Evolutionary conservation across 2,329 filamentous ascomycete genomes (phyloP), one percentile per base, ranked within the genome.

Genomic region (Calonectria ilicicola): DNA sequence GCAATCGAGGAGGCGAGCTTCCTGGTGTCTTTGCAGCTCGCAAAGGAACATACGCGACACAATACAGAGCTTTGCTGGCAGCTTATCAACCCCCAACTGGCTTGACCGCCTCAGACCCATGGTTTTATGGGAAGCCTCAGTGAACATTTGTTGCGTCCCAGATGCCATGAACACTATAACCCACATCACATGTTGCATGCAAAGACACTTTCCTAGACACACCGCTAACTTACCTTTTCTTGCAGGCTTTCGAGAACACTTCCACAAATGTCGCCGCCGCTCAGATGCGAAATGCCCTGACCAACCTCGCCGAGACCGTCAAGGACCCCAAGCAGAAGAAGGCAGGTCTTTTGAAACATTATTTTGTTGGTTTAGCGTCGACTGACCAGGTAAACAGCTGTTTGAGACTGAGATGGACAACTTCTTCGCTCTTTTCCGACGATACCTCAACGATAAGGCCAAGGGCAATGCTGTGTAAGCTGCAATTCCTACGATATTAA

Each of bases 361-460:
- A n/a, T 15, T 60, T 40, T 21, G 7, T 29, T n/a, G 49, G 12
- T n/a, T 23, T 64, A 26, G 40, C 27, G 19, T 60, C 32, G 65
- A 35, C 72, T 73, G 67, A 78, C 70, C 38, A 29, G 14, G 67
- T 32, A 1, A 14, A 26, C 78, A 95, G 94, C 92, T 97, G 78
- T 98, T 98, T 86, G 96, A 98, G 89, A 97, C 96, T 5, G 96
- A 99, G 88, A 98, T 98, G 96, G 97, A 99, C 91, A 99, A 99
- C 92, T 99, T 99, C 91, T 99, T 99, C 84, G 93, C 95, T 74
- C 93, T 99, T 75, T 99, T 99, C 93, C 94, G 97, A 83, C 93
- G 97, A 87, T 99, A 98, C 87, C 89, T 99, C 76, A 98, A 98
- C 84, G 97, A 98, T 89, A 98, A 98, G 90, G 96, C 97, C 83